Evolutionary conservation across 176 grass and related monocot species (phyloP).

Genomic region (Aegilops bicornis): DNA sequence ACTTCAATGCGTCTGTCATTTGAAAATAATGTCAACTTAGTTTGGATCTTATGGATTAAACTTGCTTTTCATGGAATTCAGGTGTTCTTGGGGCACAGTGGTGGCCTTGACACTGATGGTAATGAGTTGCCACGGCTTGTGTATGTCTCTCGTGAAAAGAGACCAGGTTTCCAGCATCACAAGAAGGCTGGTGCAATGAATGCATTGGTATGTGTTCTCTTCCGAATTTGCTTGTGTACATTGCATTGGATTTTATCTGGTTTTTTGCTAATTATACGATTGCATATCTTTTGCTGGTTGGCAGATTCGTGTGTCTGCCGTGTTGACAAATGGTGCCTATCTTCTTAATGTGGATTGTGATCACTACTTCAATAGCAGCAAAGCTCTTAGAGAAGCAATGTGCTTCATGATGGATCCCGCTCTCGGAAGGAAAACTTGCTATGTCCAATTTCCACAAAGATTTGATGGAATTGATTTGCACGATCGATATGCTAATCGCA

Average conservation of each 20-base stretch:
- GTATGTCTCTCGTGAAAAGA: slow-evolving; percentile 99
- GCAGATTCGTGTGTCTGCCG: slow-evolving; percentile 98
- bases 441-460: slow-evolving; percentile 98
- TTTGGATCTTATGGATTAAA: slow-evolving; percentile 17
- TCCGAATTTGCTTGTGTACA: slow-evolving; percentile 1
- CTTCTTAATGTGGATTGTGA: slow-evolving; percentile 99
- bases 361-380: slow-evolving; percentile 99
- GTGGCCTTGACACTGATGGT: slow-evolving; percentile 97
- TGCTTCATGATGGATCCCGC: slow-evolving; percentile 99
- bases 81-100: slow-evolving; percentile 98
- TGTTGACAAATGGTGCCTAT: slow-evolving; percentile 97
- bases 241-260: neutral
- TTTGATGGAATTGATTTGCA: slow-evolving; percentile 99
- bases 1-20: neutral
- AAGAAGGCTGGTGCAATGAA: slow-evolving; percentile 99
- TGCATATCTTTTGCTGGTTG: slow-evolving; percentile 28
- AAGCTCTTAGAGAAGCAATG: slow-evolving; percentile 99
- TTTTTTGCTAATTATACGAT: slow-evolving; percentile 30
- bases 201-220: slow-evolving; percentile 68
- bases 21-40: neutral
- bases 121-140: slow-evolving; percentile 97
- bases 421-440: slow-evolving; percentile 92
- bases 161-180: slow-evolving; percentile 99
- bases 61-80: slow-evolving; percentile 39
- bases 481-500: slow-evolving; percentile 99